A percentile compares a stretch with the other conserved stretches of the same genome.
Evolutionary conservation across 768 basidiomycete genomes (phyloP).

Genomic region (Leccinum boreale): DNA sequence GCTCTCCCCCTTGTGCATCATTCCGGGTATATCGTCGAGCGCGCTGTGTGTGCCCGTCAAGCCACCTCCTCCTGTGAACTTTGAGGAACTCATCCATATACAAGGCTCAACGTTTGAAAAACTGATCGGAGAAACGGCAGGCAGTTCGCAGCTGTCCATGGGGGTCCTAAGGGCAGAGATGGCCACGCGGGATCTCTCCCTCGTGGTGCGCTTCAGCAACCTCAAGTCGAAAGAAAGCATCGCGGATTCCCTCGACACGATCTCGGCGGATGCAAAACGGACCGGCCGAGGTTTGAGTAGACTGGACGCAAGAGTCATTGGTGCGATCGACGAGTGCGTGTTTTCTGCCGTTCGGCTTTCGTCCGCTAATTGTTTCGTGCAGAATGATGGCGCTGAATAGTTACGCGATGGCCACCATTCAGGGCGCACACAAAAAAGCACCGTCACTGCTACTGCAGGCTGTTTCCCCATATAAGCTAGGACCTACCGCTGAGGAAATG

Average conservation of each 20-base stretch:
- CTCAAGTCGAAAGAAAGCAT: conserved; percentile 58
- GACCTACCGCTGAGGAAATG: conserved; percentile 39
- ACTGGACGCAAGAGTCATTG: conserved; percentile 64
- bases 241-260: conserved; percentile 47
- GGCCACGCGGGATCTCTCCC: conserved; percentile 66
- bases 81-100: conserved; percentile 54
- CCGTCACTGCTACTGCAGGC: conserved; percentile 31
- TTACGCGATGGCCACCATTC: conserved; percentile 61
- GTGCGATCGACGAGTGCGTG: conserved; percentile 69
- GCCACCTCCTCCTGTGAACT: conserved; percentile 46
- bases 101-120: conserved; percentile 63
- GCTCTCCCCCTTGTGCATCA: conserved; percentile 55
- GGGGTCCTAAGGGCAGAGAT: conserved; percentile 76
- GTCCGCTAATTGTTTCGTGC: conserved; percentile 1
- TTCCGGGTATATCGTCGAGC: conserved; percentile 56
- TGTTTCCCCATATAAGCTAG: conserved; percentile 40
- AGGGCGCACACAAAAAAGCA: conserved; percentile 29
- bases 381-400: conserved; percentile 76
- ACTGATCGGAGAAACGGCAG: conserved; percentile 55
- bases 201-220: conserved; percentile 60
- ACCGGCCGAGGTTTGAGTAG: conserved; percentile 58
- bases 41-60: conserved; percentile 37
- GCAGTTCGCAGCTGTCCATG: conserved; percentile 57
- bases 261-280: conserved; percentile 59
- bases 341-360: background rate